Evolutionary conservation across 805 yeast species (phyloP), one percentile per base, ranked within the genome.

Genomic region (Zygosaccharomyces bisporus): DNA sequence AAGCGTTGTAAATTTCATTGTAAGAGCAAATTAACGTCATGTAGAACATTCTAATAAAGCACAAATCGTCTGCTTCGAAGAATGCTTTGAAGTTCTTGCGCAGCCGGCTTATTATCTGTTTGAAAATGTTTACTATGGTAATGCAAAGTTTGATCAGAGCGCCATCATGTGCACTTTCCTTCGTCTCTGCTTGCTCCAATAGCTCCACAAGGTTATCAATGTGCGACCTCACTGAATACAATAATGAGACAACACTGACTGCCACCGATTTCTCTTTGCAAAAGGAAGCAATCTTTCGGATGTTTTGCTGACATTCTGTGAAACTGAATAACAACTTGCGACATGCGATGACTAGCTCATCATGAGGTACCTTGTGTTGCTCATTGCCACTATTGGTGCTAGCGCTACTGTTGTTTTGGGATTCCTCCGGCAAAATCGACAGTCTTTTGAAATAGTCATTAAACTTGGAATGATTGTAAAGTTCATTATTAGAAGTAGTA

Each of bases 1-100:
- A 81, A 0, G 89, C 85, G 59, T 85, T 85, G 52, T 71, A 73
- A 40, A 85, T 66, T 60, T 85, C 93, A 44, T 76, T 74, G 49
- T 83, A 76, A 0, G 86, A 74, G 25, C 86, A 83, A 55, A 75
- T 75, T 6, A 81, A 54, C 4, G 81, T 74, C 61, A 83, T 66
- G 47, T 80, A 74, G 35, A 83, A 71, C 73, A 81, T 74, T 49
- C 91, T 67, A 8, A 83, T 71, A 55, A 80, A 81, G 49, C 84
- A 76, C 12, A 81, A 70, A 58, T 84, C 90, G 31, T 78, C 74
- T 34, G 72, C 75, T 30, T 70, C 72, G n/a, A 79, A 74, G 53
- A 81, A 75, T 0, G 68, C 51, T 0, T 65, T 55, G 38, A 77
- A 68, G 54, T 77, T 73, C 2, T 73, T 75, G 40, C 78, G 69